These are phyloP conservation scores for Pterula multifida DNA, from an alignment of 1,284 basidiomycete species.

Conservation along the genomic window DNA sequence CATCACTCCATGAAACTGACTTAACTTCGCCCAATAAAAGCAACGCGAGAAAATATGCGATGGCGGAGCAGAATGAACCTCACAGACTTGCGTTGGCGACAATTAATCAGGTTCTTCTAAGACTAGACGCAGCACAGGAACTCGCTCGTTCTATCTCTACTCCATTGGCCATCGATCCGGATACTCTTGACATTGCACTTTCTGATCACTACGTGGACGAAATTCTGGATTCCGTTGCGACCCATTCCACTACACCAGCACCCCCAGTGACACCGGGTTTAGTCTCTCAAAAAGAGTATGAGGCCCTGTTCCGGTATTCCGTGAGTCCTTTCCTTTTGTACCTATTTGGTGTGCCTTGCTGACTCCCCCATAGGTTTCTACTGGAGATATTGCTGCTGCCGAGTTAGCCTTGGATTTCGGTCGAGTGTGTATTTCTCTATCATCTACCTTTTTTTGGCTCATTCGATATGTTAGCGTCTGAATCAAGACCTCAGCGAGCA, in stretches of 20 bases:
- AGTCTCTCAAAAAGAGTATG: background rate
- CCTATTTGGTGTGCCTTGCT: background rate
- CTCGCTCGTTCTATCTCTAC: background rate
- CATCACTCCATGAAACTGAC: background rate
- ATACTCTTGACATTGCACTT: background rate
- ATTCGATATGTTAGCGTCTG: constrained; percentile 20
- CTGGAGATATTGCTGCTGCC: constrained; percentile 21
- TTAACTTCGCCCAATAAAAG: background rate
- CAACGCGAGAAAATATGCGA: background rate
- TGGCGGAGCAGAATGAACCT: background rate
- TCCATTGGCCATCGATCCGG: background rate
- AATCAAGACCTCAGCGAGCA: constrained; percentile 26
- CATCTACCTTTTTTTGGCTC: background rate
- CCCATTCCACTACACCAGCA: background rate
- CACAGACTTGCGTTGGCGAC: background rate
- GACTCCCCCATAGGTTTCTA: constrained; percentile 20
- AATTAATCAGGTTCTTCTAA: background rate
- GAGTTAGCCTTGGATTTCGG: constrained; percentile 27
- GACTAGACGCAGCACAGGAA: background rate
- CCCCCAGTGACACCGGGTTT: background rate
- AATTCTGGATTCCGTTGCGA: background rate
- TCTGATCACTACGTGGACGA: background rate
- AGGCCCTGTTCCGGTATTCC: background rate
- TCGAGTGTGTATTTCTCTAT: constrained; percentile 29
- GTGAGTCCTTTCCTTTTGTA: constrained; percentile 3